Evolutionary conservation across 768 basidiomycete species (phyloP), one percentile per base, ranked within the genome.

Genomic region (Clavaria fumosa): DNA sequence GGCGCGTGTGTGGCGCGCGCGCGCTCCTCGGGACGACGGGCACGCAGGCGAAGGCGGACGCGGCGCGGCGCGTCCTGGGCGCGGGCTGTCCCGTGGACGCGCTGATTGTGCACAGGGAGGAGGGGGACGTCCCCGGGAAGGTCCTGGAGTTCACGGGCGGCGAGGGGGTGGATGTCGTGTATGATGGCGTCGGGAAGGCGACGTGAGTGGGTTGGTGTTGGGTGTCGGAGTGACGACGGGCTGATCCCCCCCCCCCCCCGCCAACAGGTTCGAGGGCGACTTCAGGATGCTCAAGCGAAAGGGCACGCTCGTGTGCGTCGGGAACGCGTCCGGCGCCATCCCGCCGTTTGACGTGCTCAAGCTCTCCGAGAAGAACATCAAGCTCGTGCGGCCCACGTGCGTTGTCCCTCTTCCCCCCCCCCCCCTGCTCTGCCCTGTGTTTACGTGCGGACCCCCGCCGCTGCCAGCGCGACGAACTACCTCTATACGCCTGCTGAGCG

Each of bases 131-230:
- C 0, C 78, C 84, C 7, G 51, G 78, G 45, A 67, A 75, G 31
- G 82, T 84, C 11, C 53, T 78, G 38, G 75, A 81, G 47, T 56
- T 88, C 38, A 88, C 86, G 0, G 72, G 72, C 28, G 83, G 82
- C 5, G 66, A 75, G 46, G 84, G 86, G 11, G 83, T 89, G 4
- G 71, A 93, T 44, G 91, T 74, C 11, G 70, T 88, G 17, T 93
- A 80, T 49, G 93, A 99, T 49, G 93, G 93, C 20, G 88, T 99
- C n/a, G 93, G 93, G 1, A 91, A 84, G 62, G 83, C 88, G 53
- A 96, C 90, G 71, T 91, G 58, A 41, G 81, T 64, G 7, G 1
- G 18, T 19, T 4, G 21, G 20, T 27, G 17, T 39, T 7, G 24
- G 40, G 31, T 33, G 11, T 35, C 18, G 12, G 4, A n/a, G n/a